These are phyloP conservation scores for Leptographium galeiforme DNA, from an alignment of 2,329 filamentous ascomycete genomes.

Conservation along the genomic window DNA sequence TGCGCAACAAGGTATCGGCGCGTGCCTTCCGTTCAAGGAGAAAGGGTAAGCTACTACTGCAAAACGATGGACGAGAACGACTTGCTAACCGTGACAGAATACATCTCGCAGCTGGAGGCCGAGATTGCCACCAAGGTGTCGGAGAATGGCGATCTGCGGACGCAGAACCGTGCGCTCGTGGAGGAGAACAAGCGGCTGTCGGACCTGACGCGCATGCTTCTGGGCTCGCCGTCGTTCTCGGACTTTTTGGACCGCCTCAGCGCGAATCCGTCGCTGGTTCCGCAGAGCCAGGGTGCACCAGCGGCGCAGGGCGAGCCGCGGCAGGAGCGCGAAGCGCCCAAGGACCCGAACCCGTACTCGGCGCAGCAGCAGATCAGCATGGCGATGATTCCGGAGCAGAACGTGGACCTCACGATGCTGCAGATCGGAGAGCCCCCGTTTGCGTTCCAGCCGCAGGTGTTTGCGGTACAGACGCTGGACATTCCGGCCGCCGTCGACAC, in stretches of 20 bases:
- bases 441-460: slow-evolving; percentile 57
- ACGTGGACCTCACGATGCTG: slow-evolving; percentile 63
- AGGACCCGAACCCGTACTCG: slow-evolving; percentile 52
- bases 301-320: slow-evolving; percentile 21
- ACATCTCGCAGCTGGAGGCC: slow-evolving; percentile 85
- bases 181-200: slow-evolving; percentile 76
- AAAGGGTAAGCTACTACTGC: slow-evolving; percentile 58
- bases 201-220: slow-evolving; percentile 67
- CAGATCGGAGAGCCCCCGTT: slow-evolving; percentile 39
- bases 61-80: not conserved
- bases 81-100: slow-evolving; percentile 46
- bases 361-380: slow-evolving; percentile 59
- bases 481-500: slow-evolving; percentile 35
- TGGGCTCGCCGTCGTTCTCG: slow-evolving; percentile 70
- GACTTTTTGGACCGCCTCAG: slow-evolving; percentile 64
- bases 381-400: slow-evolving; percentile 70
- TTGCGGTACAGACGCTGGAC: slow-evolving; percentile 34
- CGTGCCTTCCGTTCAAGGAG: slow-evolving; percentile 94
- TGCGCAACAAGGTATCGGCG: slow-evolving; percentile 98
- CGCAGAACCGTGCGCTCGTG: slow-evolving; percentile 66
- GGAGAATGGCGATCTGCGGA: slow-evolving; percentile 68
- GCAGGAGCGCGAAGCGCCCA: slow-evolving; percentile 35
- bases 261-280: slow-evolving; percentile 33
- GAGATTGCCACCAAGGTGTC: slow-evolving; percentile 75
- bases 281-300: slow-evolving; percentile 18